Base-by-base conservation (phyloP, 805 yeast species). In the Limtongia smithiae region DNA sequence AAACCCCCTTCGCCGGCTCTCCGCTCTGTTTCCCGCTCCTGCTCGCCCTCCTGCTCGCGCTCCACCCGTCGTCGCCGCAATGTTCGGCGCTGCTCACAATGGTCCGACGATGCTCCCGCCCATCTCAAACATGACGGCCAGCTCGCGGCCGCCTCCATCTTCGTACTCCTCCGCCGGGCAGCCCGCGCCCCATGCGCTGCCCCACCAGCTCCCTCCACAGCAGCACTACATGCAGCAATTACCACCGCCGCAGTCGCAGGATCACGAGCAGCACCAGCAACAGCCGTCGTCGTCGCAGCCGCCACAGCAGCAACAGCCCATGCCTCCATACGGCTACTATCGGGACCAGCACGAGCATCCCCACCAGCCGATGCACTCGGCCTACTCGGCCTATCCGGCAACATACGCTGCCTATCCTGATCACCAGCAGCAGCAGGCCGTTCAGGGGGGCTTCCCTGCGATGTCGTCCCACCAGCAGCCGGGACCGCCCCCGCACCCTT, bases 381-480 rank as follows among this genome's bases (percentile, higher is more conserved):
- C 28, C 25, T 27, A 42, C 32, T n/a, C 27, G 24, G 5, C 40
- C 9, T 20, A 22, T 15, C 40, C 21, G 2, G 32, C 38, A 30
- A 40, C 38, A 15, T 17, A 4, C 22, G 18, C 32, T 15, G 18
- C 20, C 25, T 37, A 34, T n/a, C 27, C 31, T 15, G 41, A 33
- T 8, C 38, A 44, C 12, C 48, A 44, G 11, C 48, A 28, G 4
- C 48, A 45, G 33, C 46, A 21, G 24, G 25, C 17, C 33, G 48
- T 41, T 28, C 30, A 25, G 28, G 6, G 6, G 9, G 28, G 9
- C 28, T 6, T 25, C 31, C 37, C 32, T 37, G 33, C 40, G 15
- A 31, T 18, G 32, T 33, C 37, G 18, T 11, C 21, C 18, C 30
- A 15, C 21, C 44, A 20, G 22, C 28, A 2, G 37, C 33, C 34